phyloP scores from a whole-genome alignment of 352 stramenopile genomes.

The Globisporangium nagaii region DNA sequence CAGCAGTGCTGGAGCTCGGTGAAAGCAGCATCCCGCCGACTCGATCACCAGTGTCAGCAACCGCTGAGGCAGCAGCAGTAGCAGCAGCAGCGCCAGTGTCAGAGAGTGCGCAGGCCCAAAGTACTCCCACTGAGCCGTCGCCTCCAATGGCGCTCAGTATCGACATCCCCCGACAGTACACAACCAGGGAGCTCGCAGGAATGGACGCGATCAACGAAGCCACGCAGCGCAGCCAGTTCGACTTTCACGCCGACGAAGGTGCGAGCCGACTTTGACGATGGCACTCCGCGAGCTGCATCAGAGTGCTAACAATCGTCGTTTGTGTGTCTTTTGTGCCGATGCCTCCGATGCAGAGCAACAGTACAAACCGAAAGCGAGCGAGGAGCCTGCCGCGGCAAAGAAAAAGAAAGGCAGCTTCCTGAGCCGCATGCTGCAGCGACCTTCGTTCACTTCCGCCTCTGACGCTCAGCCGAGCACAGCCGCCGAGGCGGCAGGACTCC shows the following conservation, averaged over 20 bases:
- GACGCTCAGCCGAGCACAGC: not conserved
- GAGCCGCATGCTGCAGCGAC: constrained; percentile 4
- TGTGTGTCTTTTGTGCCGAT: not conserved
- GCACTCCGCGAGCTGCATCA: no score
- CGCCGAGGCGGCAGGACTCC: not conserved
- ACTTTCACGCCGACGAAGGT: constrained; percentile 22
- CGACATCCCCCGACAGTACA: constrained; percentile 1
- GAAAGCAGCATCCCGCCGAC: not conserved
- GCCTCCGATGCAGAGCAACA: constrained; percentile 9
- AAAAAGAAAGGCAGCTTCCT: constrained; percentile 8
- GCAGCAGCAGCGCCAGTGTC: no score
- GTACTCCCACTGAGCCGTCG: not conserved
- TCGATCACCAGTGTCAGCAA: not conserved
- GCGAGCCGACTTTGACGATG: no score
- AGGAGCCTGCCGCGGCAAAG: not conserved
- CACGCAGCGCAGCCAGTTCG: constrained; percentile 22
- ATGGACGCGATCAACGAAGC: constrained; percentile 23
- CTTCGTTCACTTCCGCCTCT: not conserved
- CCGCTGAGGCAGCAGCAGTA: not conserved
- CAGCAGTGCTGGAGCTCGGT: not conserved
- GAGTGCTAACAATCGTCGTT: not conserved
- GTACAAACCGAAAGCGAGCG: constrained; percentile 3
- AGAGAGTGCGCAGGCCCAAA: no score
- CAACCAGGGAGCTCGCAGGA: constrained; percentile 14
- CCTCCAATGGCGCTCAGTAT: not conserved